Conservation (phyloP, 2,329 filamentous ascomycete genomes). For the Penicillium sclerotigenum region DNA sequence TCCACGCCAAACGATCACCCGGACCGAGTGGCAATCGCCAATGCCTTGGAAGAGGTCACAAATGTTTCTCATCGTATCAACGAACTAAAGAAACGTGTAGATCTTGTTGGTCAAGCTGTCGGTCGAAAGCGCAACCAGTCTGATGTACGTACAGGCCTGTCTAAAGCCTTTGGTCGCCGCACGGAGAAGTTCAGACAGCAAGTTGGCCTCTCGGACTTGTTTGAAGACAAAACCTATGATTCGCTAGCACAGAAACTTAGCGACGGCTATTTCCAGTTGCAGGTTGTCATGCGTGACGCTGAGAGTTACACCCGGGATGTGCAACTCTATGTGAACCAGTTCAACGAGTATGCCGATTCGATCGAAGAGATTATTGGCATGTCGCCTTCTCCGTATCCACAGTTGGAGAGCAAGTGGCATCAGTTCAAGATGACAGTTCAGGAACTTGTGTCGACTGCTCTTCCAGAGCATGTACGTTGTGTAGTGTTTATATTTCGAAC, state of each 20-base stretch:
- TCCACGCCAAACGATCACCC: constrained; percentile 80
- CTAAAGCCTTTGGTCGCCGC: constrained; percentile 84
- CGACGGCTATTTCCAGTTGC: constrained; percentile 86
- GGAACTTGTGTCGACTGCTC: constrained; percentile 76
- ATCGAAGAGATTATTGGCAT: constrained; percentile 78
- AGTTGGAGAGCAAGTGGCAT: constrained; percentile 91
- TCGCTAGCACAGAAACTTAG: constrained; percentile 81
- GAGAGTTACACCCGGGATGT: constrained; percentile 85
- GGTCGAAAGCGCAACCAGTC: constrained; percentile 82
- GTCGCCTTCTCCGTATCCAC: constrained; percentile 67
- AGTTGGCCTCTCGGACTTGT: constrained; percentile 60
- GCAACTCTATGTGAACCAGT: constrained; percentile 73
- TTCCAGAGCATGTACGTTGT: constrained; percentile 72
- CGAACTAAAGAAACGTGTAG: constrained; percentile 90
- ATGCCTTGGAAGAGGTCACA: constrained; percentile 67
- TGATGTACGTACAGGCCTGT: constrained; percentile 77
- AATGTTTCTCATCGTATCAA: constrained; percentile 71
- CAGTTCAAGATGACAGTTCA: constrained; percentile 83
- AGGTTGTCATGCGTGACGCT: constrained; percentile 90
- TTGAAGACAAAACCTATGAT: constrained; percentile 79
- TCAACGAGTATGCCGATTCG: constrained; percentile 73
- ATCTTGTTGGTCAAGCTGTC: constrained; percentile 86
- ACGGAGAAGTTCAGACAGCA: constrained; percentile 79
- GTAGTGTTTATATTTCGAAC: background rate
- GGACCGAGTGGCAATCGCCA: constrained; percentile 68